A percentile compares a stretch with the other conserved stretches of the same genome.
Conservation (phyloP, 2,329 filamentous ascomycete genomes). For the Ophiostoma ips region DNA sequence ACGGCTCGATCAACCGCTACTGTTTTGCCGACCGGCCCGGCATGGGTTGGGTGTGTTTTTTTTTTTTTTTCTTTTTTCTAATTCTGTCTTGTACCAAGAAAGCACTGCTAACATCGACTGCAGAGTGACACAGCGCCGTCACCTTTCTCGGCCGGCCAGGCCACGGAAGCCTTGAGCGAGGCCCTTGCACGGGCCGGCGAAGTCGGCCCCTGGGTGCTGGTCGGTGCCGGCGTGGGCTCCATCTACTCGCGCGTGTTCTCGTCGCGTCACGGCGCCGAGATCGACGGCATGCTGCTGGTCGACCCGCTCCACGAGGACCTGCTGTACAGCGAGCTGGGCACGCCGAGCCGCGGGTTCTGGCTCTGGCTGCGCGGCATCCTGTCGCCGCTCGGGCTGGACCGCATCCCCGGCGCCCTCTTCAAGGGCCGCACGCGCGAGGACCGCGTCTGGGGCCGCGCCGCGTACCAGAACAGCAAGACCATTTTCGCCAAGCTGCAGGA, state of each 20-base stretch:
- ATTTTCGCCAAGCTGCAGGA: conserved; percentile 91
- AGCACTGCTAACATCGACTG: not conserved
- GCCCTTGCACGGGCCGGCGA: conserved; percentile 69
- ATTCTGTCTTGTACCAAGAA: not conserved
- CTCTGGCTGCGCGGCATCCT: conserved; percentile 79
- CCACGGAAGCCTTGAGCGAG: conserved; percentile 78
- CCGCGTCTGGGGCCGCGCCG: conserved; percentile 66
- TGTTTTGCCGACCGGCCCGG: conserved; percentile 95
- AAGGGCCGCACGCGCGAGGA: conserved; percentile 67
- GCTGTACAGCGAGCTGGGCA: conserved; percentile 47
- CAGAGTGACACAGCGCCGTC: conserved; percentile 78
- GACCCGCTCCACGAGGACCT: conserved; percentile 84
- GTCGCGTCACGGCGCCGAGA: conserved; percentile 59
- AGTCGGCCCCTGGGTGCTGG: conserved; percentile 75
- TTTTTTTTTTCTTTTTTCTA: not conserved
- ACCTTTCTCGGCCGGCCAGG: conserved; percentile 83
- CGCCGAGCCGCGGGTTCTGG: conserved; percentile 58
- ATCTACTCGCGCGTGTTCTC: conserved; percentile 88
- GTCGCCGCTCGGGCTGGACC: conserved; percentile 74
- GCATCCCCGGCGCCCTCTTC: conserved; percentile 68
- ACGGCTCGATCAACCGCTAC: conserved; percentile 74
- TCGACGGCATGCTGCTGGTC: conserved; percentile 70
- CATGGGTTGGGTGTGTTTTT: conserved; percentile 49
- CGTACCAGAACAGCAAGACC: conserved; percentile 67
- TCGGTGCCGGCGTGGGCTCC: conserved; percentile 74